Evolutionary conservation across 345 rosid genomes (phyloP).

Genomic region (Camelina sativa): DNA sequence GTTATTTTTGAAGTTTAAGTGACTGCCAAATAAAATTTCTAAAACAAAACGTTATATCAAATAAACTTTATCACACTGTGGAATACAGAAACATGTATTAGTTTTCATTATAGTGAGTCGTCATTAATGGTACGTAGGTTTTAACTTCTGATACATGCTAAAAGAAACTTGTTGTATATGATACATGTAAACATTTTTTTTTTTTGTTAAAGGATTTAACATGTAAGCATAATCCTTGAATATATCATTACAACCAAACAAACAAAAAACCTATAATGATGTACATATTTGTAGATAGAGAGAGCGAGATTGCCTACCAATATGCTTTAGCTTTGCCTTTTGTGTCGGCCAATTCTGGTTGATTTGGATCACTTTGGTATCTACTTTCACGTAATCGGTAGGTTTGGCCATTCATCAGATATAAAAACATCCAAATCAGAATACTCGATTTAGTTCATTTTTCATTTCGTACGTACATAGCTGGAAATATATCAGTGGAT

Average conservation of each 20-base stretch:
- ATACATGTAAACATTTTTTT: conserved; percentile 17
- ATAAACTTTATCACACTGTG: no score
- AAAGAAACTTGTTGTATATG: conserved; percentile 7
- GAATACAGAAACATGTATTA: no score
- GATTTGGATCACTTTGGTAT: conserved; percentile 34
- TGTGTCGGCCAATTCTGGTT: conserved; percentile 43
- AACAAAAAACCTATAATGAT: background rate
- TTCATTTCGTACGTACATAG: background rate
- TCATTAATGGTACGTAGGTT: no score
- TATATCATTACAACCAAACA: background rate
- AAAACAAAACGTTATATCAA: no score
- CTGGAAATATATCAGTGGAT: background rate
- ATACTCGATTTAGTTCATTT: conserved; percentile 6
- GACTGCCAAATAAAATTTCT: no score
- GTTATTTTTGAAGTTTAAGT: no score
- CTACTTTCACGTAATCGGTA: conserved; percentile 36
- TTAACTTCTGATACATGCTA: background rate
- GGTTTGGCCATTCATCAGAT: conserved; percentile 40
- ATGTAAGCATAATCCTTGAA: background rate
- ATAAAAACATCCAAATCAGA: conserved; percentile 31
- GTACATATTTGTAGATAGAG: background rate
- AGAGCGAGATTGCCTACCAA: conserved; percentile 30
- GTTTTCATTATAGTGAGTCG: no score
- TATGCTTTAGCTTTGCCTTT: conserved; percentile 24
- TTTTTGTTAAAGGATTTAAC: no score